These are phyloP conservation scores for Boletus rex-veris DNA, from an alignment of 768 basidiomycete species.

Conservation along the genomic window DNA sequence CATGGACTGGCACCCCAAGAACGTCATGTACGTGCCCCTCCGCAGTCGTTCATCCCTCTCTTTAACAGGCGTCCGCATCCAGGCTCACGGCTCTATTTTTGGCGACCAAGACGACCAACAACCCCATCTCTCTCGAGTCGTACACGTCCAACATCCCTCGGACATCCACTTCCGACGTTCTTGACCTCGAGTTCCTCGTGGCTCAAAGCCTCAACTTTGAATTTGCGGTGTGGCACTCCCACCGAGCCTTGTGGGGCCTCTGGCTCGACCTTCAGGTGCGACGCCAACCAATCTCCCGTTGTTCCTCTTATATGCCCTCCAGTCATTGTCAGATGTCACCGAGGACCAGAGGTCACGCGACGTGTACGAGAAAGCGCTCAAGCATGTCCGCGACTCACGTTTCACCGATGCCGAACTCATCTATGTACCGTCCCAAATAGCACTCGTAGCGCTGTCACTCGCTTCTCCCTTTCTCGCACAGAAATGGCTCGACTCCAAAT, in stretches of 20 bases:
- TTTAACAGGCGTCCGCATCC: slow-evolving; percentile 1
- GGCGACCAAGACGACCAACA: slow-evolving; percentile 96
- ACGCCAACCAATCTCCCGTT: background rate
- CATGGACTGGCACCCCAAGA: slow-evolving; percentile 99
- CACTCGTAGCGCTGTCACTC: slow-evolving; percentile 72
- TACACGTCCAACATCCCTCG: slow-evolving; percentile 84
- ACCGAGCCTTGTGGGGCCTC: slow-evolving; percentile 84
- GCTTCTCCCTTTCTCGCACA: slow-evolving; percentile 56
- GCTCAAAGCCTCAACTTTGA: slow-evolving; percentile 94
- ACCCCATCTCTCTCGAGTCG: slow-evolving; percentile 80
- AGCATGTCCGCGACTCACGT: slow-evolving; percentile 71
- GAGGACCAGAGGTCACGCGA: slow-evolving; percentile 46
- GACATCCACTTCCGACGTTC: slow-evolving; percentile 76
- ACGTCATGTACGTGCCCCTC: slow-evolving; percentile 77
- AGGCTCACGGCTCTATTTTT: slow-evolving; percentile 96
- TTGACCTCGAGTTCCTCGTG: slow-evolving; percentile 93
- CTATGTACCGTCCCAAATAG: slow-evolving; percentile 92
- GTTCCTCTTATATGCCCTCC: slow-evolving; percentile 11
- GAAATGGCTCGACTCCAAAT: slow-evolving; percentile 56
- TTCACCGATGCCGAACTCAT: slow-evolving; percentile 90
- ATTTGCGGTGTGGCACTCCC: slow-evolving; percentile 90
- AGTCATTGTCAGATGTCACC: slow-evolving; percentile 53
- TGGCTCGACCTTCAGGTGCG: slow-evolving; percentile 84
- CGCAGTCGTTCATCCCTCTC: background rate
- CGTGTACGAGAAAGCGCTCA: slow-evolving; percentile 63